Percentiles rank a stretch among this genome's conserved stretches.
phyloP scores from a whole-genome alignment of 148 eudicot genomes.

The Selenicereus undatus region DNA sequence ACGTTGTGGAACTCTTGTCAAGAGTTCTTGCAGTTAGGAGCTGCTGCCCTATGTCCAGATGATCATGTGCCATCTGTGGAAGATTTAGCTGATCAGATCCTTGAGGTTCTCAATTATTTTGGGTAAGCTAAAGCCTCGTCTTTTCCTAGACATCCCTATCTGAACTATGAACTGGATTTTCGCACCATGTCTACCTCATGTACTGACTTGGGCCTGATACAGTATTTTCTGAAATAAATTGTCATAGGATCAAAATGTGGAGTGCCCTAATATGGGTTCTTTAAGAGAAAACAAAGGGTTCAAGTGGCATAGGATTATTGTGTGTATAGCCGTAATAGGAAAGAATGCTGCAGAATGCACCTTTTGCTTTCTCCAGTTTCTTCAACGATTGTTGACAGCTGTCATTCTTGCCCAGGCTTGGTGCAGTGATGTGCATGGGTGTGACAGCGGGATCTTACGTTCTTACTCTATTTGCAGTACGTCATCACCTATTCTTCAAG shows the following conservation, averaged over 20 bases:
- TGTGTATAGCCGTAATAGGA: too few species aligned
- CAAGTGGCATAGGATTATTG: not conserved
- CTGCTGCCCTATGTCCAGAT: conserved; percentile 68
- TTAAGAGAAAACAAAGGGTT: not conserved
- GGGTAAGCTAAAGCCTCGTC: conserved; percentile 37
- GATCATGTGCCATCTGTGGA: conserved; percentile 73
- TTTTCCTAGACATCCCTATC: not conserved
- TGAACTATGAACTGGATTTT: not conserved
- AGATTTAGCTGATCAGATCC: conserved; percentile 84
- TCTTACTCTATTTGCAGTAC: conserved; percentile 48
- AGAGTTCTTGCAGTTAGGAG: conserved; percentile 99
- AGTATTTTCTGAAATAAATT: not conserved
- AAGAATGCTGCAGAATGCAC: not conserved
- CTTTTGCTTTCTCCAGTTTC: not conserved
- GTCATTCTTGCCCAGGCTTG: conserved; percentile 37
- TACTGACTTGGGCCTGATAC: not conserved
- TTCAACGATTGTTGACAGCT: conserved; percentile 11
- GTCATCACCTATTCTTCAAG: conserved; percentile 10
- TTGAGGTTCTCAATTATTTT: conserved; percentile 81
- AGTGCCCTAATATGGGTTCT: not conserved
- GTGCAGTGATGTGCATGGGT: conserved; percentile 55
- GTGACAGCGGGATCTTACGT: conserved; percentile 55
- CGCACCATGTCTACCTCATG: not conserved
- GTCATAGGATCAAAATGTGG: not conserved
- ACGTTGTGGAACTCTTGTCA: conserved; percentile 51